Percentiles rank a stretch among this genome's conserved stretches.
phyloP scores from a whole-genome alignment of 257 asterid genomes.

The Solanum tarijense region DNA sequence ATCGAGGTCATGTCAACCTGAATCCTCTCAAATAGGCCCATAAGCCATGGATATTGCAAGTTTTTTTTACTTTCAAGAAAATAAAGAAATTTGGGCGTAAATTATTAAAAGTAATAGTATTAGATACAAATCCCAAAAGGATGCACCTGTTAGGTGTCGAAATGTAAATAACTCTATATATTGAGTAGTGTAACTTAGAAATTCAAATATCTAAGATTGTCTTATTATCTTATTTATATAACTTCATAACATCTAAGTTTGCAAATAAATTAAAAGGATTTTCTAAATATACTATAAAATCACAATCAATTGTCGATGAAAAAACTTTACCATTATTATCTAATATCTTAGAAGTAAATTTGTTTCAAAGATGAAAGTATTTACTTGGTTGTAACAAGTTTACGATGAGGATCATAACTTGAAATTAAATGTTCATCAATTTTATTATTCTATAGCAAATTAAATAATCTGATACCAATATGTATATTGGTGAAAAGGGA shows the following conservation, averaged over 20 bases:
- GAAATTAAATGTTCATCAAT: neutral
- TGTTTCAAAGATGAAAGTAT: neutral
- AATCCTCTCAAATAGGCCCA: neutral
- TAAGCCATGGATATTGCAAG: neutral
- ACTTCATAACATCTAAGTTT: neutral
- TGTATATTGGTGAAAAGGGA: neutral
- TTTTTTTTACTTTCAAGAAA: too few species aligned
- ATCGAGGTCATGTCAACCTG: neutral
- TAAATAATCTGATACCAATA: neutral
- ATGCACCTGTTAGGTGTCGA: neutral
- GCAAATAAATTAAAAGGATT: neutral
- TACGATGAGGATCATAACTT: neutral
- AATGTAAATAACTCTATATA: too few species aligned
- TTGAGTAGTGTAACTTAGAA: too few species aligned
- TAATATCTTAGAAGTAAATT: neutral
- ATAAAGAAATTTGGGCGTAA: neutral
- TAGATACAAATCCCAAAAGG: neutral
- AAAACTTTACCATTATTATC: too few species aligned
- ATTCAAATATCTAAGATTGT: too few species aligned
- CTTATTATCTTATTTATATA: too few species aligned
- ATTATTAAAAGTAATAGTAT: neutral
- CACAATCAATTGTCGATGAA: neutral
- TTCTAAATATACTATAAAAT: neutral
- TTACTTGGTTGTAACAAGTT: neutral
- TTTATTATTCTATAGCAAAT: too few species aligned